Percentiles rank a stretch among this genome's conserved stretches.
These are phyloP conservation scores for Pythium aristosporum DNA, from an alignment of 352 stramenopile genomes.

Conservation along the genomic window DNA sequence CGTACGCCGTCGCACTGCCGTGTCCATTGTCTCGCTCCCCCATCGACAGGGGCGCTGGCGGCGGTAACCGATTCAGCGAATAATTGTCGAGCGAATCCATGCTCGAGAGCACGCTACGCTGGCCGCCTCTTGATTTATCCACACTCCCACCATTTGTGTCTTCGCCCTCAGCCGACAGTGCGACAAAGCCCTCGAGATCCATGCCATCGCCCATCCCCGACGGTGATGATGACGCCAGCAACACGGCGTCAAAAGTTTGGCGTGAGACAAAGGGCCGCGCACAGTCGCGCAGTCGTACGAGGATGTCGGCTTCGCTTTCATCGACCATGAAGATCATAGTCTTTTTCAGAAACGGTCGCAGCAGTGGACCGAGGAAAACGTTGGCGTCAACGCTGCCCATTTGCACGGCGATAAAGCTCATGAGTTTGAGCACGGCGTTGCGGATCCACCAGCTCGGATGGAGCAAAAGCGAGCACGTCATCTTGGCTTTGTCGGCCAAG, in stretches of 20 bases:
- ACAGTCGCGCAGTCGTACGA: slow-evolving; percentile 58
- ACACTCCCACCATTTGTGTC: not conserved
- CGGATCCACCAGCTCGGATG: slow-evolving; percentile 90
- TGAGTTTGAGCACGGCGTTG: slow-evolving; percentile 79
- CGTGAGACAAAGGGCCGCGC: slow-evolving; percentile 69
- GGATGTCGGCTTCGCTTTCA: slow-evolving; percentile 53
- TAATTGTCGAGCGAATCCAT: slow-evolving; percentile 71
- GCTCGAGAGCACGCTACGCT: slow-evolving; percentile 55
- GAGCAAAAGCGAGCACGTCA: slow-evolving; percentile 83
- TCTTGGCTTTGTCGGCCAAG: slow-evolving; percentile 81
- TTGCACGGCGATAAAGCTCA: slow-evolving; percentile 81
- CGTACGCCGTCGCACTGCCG: slow-evolving; percentile 35
- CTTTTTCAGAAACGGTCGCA: slow-evolving; percentile 89
- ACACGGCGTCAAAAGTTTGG: slow-evolving; percentile 82
- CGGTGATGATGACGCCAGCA: slow-evolving; percentile 53
- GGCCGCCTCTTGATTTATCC: slow-evolving; percentile 11
- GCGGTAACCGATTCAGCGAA: slow-evolving; percentile 21
- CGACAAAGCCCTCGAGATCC: slow-evolving; percentile 25
- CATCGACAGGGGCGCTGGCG: slow-evolving; percentile 8
- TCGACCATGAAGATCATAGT: slow-evolving; percentile 77
- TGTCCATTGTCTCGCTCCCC: slow-evolving; percentile 9
- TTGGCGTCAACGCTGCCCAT: slow-evolving; percentile 90
- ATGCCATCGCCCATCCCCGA: slow-evolving; percentile 32
- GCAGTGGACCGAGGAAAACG: slow-evolving; percentile 89
- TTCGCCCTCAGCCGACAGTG: slow-evolving; percentile 11